phyloP scores from a whole-genome alignment of 2,329 filamentous ascomycete genomes.

The Clarireedia monteithiana region DNA sequence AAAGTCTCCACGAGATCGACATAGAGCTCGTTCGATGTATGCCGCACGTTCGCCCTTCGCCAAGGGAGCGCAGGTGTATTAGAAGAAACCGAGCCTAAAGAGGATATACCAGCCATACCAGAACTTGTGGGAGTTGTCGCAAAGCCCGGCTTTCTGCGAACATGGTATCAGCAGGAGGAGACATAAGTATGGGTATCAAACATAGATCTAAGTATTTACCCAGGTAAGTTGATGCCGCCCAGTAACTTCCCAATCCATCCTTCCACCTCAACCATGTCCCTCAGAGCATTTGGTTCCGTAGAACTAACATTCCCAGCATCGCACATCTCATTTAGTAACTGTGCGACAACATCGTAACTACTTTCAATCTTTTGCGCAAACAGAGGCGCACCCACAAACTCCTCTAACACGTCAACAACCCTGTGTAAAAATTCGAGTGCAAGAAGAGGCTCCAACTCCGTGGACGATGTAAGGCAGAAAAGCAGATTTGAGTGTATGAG shows the following conservation, averaged over 20 bases:
- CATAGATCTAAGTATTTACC: constrained; percentile 37
- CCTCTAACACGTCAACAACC: constrained; percentile 84
- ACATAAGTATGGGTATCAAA: not conserved
- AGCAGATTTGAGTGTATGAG: constrained; percentile 81
- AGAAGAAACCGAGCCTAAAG: constrained; percentile 28
- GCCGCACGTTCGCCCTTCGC: constrained; percentile 84
- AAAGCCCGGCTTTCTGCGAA: constrained; percentile 25
- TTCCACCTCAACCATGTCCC: constrained; percentile 87
- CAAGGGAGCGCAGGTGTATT: constrained; percentile 64
- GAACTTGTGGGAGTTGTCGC: constrained; percentile 21
- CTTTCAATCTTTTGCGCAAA: constrained; percentile 79
- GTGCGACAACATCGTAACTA: constrained; percentile 89
- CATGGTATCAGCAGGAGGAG: not conserved
- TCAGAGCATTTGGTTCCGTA: constrained; percentile 86
- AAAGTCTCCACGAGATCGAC: constrained; percentile 92
- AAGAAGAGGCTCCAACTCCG: constrained; percentile 81
- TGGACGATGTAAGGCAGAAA: constrained; percentile 75
- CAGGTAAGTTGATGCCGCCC: constrained; percentile 77
- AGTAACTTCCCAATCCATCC: constrained; percentile 84
- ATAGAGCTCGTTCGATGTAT: constrained; percentile 95
- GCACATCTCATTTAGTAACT: constrained; percentile 92
- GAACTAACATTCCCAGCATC: constrained; percentile 84
- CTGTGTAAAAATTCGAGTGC: constrained; percentile 93
- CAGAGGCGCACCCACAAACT: constrained; percentile 84
- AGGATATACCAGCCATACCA: constrained; percentile 29